phyloP scores from a whole-genome alignment of 75 land plant species.

The Adiantum capillusveneris region DNA sequence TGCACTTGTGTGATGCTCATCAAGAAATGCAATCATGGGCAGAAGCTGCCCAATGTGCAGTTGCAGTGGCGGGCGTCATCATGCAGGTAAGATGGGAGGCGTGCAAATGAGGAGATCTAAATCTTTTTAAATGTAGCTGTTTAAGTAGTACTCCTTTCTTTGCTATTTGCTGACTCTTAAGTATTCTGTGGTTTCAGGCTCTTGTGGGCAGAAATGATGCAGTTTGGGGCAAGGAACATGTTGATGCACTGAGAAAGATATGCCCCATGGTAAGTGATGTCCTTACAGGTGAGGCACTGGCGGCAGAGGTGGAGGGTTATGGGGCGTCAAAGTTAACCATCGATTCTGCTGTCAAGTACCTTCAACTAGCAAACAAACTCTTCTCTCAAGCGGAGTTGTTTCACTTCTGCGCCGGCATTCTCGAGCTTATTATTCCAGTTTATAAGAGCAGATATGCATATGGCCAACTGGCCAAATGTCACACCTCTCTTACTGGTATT shows the following conservation, averaged over 20 bases:
- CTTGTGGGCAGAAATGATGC: slow-evolving; percentile 90
- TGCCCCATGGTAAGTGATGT: slow-evolving; percentile 92
- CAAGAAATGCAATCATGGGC: slow-evolving; percentile 99
- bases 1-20: slow-evolving; percentile 97
- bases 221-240: slow-evolving; percentile 88
- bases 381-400: slow-evolving; percentile 94
- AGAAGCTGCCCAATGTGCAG: slow-evolving; percentile 99
- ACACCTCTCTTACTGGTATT: slow-evolving; percentile 76
- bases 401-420: slow-evolving; percentile 94
- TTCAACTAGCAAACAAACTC: slow-evolving; percentile 92
- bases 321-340: slow-evolving; percentile 98
- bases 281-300: slow-evolving; percentile 74
- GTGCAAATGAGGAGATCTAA: no score
- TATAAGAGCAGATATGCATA: slow-evolving; percentile 82
- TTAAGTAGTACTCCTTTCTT: no score
- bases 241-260: slow-evolving; percentile 68
- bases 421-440: slow-evolving; percentile 95
- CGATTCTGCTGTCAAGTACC: slow-evolving; percentile 97
- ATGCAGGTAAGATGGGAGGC: slow-evolving; percentile 73
- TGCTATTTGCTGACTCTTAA: no score
- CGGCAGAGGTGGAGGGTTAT: slow-evolving; percentile 98
- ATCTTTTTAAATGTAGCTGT: no score
- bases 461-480: slow-evolving; percentile 95
- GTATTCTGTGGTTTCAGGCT: slow-evolving; percentile 39
- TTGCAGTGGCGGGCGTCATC: slow-evolving; percentile 99